Base-by-base conservation (phyloP, 2,329 filamentous ascomycete genomes). In the Pseudogymnoascus sp. region DNA sequence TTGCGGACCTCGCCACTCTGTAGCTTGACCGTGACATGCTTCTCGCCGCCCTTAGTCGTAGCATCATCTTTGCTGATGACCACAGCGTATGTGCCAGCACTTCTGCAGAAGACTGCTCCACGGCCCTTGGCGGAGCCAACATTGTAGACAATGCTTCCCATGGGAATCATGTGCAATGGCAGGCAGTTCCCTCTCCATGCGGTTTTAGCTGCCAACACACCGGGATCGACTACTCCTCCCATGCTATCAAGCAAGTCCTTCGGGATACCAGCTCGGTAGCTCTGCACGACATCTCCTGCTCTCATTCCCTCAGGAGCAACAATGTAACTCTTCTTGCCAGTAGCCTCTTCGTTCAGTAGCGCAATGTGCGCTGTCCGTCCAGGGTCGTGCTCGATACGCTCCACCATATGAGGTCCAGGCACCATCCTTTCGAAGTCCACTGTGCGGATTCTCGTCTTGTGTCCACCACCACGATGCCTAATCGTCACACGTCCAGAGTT, bases 321-420 rank as follows among this genome's bases (percentile, higher is more conserved):
- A 68, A 99, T 96, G 76, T 99, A 99, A 68, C 87, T 91, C 78
- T 95, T 87, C 68, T 83, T 83, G 11, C 86, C 84, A 0, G 89
- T 93, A 59, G 85, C 83, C 68, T 91, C 80, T 70, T 89, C 87
- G 60, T 86, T 92, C 59, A 97, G 73, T 63, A 99, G 82, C 5
- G 95, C 95, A 76, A 99, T 93, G 74, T 99, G 95, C 13, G 93
- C 91, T 71, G 87, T 96, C 61, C 95, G 88, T 68, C 91, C 91
- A 0, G 95, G 95, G 71, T 99, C 96, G 75, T 97, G 93, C 76
- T 99, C 95, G 72, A 99, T 95, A 66, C 95, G 86, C 74, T 97
- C 93, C 63, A 99, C 93, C 15, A 87, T 77, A 71, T 97, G 95
- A 67, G 90, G 87, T 17, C 95, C 95, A 0, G 92, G 85, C 26